A percentile compares a stretch with the other conserved stretches of the same genome.
phyloP scores from a whole-genome alignment of 2,329 filamentous ascomycete species.

The Scedosporium dehoogii region DNA sequence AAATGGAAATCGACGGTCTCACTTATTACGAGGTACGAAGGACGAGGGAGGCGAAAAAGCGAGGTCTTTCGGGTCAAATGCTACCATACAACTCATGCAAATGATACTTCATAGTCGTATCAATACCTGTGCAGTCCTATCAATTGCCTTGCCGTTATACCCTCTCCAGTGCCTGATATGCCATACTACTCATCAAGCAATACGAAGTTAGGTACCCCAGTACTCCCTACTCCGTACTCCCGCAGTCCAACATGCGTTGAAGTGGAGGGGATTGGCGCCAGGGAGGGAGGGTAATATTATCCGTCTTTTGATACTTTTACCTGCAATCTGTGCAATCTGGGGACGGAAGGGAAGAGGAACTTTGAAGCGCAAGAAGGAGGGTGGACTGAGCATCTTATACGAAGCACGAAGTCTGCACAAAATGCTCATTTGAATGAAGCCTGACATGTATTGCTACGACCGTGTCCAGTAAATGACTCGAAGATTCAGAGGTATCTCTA shows the following conservation, averaged over 20 bases:
- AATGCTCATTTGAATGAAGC: too few species aligned
- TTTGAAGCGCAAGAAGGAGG: neutral
- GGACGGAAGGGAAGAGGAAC: neutral
- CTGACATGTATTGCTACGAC: too few species aligned
- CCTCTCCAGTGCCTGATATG: neutral
- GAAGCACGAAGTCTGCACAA: neutral
- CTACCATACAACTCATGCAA: too few species aligned
- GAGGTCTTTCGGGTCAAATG: neutral
- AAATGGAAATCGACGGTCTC: neutral
- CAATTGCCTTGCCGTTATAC: too few species aligned
- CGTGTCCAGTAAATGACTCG: too few species aligned
- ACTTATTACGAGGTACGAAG: neutral
- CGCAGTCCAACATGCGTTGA: neutral
- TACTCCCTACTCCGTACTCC: too few species aligned
- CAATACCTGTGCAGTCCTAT: neutral
- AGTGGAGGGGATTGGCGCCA: neutral
- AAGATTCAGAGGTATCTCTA: too few species aligned
- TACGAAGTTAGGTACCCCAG: neutral
- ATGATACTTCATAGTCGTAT: neutral
- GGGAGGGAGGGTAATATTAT: neutral
- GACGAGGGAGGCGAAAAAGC: neutral
- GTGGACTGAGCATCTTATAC: neutral
- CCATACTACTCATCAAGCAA: neutral
- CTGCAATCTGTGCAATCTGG: neutral
- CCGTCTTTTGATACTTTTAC: neutral